These are phyloP conservation scores for Sporobolomyces roseus DNA, from an alignment of 768 basidiomycete genomes.

Conservation along the genomic window DNA sequence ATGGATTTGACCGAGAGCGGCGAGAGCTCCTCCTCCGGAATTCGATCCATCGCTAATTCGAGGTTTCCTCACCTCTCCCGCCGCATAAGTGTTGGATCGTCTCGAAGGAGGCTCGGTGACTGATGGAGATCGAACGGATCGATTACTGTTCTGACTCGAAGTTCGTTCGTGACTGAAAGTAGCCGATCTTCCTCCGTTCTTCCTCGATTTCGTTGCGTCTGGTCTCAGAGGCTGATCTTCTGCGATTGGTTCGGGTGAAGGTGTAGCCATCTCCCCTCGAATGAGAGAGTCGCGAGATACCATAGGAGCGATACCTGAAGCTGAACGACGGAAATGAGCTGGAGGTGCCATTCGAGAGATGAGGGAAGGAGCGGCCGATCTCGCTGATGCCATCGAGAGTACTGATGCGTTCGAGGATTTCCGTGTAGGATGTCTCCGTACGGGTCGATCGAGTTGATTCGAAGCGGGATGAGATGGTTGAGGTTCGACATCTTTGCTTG, in stretches of 20 bases:
- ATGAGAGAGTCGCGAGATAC: constrained; percentile 11
- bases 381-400: constrained; percentile 25
- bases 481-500: background rate
- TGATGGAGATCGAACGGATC: background rate
- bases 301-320: constrained; percentile 12
- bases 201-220: background rate
- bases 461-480: background rate
- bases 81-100: background rate
- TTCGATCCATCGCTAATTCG: background rate
- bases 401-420: constrained; percentile 38
- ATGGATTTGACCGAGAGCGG: constrained; percentile 30
- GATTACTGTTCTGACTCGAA: constrained; percentile 11
- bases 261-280: constrained; percentile 15
- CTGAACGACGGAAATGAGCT: constrained; percentile 28
- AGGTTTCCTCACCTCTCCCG: background rate
- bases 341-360: constrained; percentile 6
- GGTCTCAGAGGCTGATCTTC: background rate
- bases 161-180: constrained; percentile 4
- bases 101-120: background rate
- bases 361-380: constrained; percentile 22
- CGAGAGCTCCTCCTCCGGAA: constrained; percentile 23
- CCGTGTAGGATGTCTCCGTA: constrained; percentile 13
- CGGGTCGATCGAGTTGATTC: background rate
- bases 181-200: background rate
- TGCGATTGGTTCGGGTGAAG: constrained; percentile 6